Conservation (phyloP, 225 moss, liverwort and hornwort species). For the Straminergon stramineum region DNA sequence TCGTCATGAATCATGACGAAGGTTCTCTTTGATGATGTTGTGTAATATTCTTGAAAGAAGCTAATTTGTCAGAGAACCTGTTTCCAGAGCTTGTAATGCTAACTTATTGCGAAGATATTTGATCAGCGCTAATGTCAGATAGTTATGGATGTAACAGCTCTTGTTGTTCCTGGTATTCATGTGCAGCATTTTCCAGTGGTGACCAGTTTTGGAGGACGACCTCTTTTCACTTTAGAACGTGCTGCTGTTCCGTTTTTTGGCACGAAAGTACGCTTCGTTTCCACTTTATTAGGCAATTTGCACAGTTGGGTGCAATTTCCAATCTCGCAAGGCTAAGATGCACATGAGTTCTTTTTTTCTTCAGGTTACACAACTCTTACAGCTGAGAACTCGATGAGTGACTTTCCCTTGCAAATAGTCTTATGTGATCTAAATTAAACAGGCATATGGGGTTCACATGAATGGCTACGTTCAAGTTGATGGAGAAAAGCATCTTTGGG, state of each 20-base stretch:
- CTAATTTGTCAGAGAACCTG: no score
- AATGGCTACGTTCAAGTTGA: conserved; percentile 72
- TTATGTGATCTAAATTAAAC: conserved; percentile 1
- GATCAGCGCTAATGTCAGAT: not conserved
- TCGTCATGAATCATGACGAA: not conserved
- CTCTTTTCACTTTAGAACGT: conserved; percentile 74
- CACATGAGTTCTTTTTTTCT: not conserved
- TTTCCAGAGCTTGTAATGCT: not conserved
- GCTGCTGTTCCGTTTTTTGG: conserved; percentile 81
- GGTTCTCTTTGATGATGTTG: not conserved
- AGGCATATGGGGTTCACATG: conserved; percentile 89
- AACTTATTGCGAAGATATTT: not conserved
- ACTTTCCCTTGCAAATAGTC: not conserved
- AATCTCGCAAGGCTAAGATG: not conserved
- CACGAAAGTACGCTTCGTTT: conserved; percentile 49
- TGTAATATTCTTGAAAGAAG: not conserved
- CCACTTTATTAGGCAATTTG: not conserved
- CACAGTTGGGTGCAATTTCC: not conserved
- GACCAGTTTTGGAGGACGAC: conserved; percentile 45
- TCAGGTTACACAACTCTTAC: not conserved
- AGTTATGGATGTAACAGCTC: not conserved
- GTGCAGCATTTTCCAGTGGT: conserved; percentile 77
- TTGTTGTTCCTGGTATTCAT: not conserved
- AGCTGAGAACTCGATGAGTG: not conserved
- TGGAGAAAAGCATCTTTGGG: conserved; percentile 74